phyloP scores from a whole-genome alignment of 768 basidiomycete species.

The Macrolepiota dolichaula region DNA sequence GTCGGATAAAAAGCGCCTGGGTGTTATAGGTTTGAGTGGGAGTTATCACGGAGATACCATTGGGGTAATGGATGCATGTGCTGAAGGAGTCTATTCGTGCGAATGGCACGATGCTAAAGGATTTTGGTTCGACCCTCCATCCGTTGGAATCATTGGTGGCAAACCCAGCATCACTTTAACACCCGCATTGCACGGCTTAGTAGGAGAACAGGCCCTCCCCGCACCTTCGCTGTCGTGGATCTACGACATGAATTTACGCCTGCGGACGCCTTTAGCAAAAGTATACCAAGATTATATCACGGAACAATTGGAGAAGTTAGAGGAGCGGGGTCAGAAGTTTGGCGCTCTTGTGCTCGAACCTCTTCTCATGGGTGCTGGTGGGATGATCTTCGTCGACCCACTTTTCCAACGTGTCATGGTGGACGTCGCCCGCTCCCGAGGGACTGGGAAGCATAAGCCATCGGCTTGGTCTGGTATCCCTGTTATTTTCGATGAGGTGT shows the following conservation, averaged over 20 bases:
- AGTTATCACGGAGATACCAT: slow-evolving; percentile 99
- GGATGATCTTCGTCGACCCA: slow-evolving; percentile 97
- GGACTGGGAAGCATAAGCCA: slow-evolving; percentile 21
- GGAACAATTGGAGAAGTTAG: slow-evolving; percentile 43
- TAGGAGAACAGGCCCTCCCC: slow-evolving; percentile 22
- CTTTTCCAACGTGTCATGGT: slow-evolving; percentile 89
- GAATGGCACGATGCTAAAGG: slow-evolving; percentile 96
- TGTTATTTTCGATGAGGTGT: slow-evolving; percentile 95
- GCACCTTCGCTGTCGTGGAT: slow-evolving; percentile 51
- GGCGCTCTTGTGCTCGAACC: slow-evolving; percentile 89
- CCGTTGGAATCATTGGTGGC: slow-evolving; percentile 66
- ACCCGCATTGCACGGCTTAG: slow-evolving; percentile 34
- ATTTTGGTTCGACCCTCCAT: slow-evolving; percentile 90
- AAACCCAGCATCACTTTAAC: slow-evolving; percentile 53
- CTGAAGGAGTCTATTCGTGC: slow-evolving; percentile 89
- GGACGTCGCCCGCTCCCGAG: slow-evolving; percentile 65
- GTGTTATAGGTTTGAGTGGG: slow-evolving; percentile 83
- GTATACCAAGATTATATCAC: slow-evolving; percentile 62
- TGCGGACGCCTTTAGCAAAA: slow-evolving; percentile 56
- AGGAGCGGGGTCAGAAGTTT: slow-evolving; percentile 37
- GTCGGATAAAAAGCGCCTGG: slow-evolving; percentile 48
- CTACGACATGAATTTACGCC: slow-evolving; percentile 68
- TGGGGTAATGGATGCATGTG: slow-evolving; percentile 93
- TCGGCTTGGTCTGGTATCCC: slow-evolving; percentile 68
- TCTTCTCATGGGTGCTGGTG: slow-evolving; percentile 90